Evolutionary conservation across 345 rosid species (phyloP), one percentile per base, ranked within the genome.

Genomic region (Eucalyptus sp.): DNA sequence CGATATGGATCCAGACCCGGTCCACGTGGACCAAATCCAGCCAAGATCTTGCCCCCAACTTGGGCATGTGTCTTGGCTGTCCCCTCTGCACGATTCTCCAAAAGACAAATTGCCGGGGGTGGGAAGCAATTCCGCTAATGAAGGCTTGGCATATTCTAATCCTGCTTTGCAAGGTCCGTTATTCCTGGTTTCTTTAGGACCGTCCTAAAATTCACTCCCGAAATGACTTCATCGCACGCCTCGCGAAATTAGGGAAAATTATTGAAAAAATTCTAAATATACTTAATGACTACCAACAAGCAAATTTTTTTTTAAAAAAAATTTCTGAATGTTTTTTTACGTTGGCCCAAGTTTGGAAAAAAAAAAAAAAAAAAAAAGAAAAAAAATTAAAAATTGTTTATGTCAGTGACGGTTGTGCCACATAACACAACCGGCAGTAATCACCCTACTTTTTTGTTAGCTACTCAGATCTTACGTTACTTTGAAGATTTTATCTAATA

Each of bases 101-200:
- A 0, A 37, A 41, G 83, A 18, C 27, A 37, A 4, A 41, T 71
- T 71, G 83, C 46, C 11, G 10, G 44, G 80, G 80, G 7, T 17
- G 76, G 41, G 10, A 33, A 52, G 58, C 43, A 50, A 49, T 64
- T 31, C 90, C 87, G 43, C 37, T 64, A 64, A 31, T 33, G 50
- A 89, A 86, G 49, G 48, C 46, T 88, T 87, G 89, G 92, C 90
- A 91, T 91, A 91, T 90, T 91, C 91, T 87, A 88, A 58, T 58
- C 90, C 89, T 51, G 17, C 51, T 33, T 85, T 71, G 54, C 22
- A 33, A 60, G 64, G 9, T 33, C 80, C 18, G 18, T 31, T 16
- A 68, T 68, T 68, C 44, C 24, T 16, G 24, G 37, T 68, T 31
- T 33, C 80, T 33, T 68, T 68, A 16, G 80, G 80, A 68, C 80